These are phyloP conservation scores for Phialophora chinensis DNA, from an alignment of 2,329 filamentous ascomycete species.

Conservation along the genomic window DNA sequence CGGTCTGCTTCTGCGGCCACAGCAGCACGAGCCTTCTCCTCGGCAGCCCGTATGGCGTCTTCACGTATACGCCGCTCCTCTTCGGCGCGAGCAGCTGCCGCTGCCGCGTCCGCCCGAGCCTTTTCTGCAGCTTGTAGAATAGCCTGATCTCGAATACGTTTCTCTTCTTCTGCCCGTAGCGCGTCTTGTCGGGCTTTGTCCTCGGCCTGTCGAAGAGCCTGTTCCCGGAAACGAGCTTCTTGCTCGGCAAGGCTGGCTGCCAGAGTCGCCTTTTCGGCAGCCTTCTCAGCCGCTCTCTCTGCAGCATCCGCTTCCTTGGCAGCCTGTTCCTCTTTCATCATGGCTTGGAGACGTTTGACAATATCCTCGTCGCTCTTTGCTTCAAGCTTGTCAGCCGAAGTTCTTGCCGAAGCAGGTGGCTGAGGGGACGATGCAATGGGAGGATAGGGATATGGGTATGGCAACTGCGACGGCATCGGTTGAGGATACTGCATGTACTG, in stretches of 20 bases:
- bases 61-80: conserved; percentile 44
- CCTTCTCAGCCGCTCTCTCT: conserved; percentile 51
- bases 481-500: conserved; percentile 48
- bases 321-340: conserved; percentile 49
- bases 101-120: conserved; percentile 56
- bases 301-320: conserved; percentile 33
- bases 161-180: conserved; percentile 45
- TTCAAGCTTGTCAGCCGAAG: conserved; percentile 43
- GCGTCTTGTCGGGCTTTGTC: conserved; percentile 41
- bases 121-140: conserved; percentile 35
- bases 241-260: conserved; percentile 45
- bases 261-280: conserved; percentile 62
- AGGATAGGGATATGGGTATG: conserved; percentile 40
- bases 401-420: conserved; percentile 42
- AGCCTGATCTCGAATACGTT: conserved; percentile 43
- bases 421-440: conserved; percentile 48
- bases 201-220: conserved; percentile 39
- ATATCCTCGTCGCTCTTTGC: conserved; percentile 63
- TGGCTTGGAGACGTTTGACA: conserved; percentile 62
- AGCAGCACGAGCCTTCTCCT: conserved; percentile 34
- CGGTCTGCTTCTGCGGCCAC: conserved; percentile 48
- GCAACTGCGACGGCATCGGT: conserved; percentile 43
- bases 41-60: conserved; percentile 41
- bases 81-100: conserved; percentile 46
- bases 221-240: conserved; percentile 42